phyloP scores from a whole-genome alignment of 306 rosid genomes.

The Sicyos edulis region DNA sequence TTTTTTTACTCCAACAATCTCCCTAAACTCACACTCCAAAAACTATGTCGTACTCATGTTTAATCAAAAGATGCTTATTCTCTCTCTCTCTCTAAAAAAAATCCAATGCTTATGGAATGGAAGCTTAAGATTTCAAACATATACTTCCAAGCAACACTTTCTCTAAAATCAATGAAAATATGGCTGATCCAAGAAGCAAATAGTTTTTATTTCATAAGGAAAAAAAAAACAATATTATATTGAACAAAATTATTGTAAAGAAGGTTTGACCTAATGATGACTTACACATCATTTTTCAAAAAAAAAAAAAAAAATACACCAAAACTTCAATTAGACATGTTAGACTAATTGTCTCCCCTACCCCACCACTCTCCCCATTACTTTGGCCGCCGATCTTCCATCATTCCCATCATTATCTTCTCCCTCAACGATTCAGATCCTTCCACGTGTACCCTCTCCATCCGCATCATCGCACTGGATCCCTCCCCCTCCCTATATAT shows the following conservation, averaged over 20 bases:
- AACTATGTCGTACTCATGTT: neutral
- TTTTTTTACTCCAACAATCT: no score
- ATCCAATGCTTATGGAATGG: neutral
- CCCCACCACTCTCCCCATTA: neutral
- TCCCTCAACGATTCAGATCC: neutral
- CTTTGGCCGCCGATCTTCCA: slow-evolving; percentile 10
- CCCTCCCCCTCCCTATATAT: slow-evolving; percentile 9
- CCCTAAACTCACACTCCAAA: neutral
- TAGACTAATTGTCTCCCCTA: slow-evolving; percentile 10
- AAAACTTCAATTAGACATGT: slow-evolving; percentile 5
- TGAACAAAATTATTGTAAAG: no score
- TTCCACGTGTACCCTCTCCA: slow-evolving; percentile 1
- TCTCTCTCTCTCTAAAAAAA: no score
- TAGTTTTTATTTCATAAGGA: no score
- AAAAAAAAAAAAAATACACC: neutral
- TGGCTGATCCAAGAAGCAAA: neutral
- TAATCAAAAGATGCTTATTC: no score
- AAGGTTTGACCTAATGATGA: slow-evolving; percentile 13
- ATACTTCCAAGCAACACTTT: neutral
- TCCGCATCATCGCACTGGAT: neutral
- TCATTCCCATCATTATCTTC: neutral
- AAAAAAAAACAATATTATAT: no score
- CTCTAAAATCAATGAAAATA: no score
- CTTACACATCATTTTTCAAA: neutral
- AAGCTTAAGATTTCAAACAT: no score